Conservation (phyloP, 768 basidiomycete genomes). For the Hypholoma sublateritium region DNA sequence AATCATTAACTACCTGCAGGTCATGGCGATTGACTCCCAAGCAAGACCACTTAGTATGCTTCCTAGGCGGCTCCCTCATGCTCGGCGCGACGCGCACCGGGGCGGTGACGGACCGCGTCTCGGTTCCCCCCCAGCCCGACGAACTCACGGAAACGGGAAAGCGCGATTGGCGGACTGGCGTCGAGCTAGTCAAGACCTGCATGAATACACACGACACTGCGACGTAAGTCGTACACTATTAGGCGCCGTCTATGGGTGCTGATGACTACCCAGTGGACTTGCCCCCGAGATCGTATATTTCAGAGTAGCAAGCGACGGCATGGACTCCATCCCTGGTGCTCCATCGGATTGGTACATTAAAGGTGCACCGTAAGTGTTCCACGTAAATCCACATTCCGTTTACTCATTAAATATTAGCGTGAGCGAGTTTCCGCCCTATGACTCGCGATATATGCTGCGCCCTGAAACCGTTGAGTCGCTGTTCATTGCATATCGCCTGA, state of each 20-base stretch:
- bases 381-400: background rate
- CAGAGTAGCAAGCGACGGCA: conserved; percentile 57
- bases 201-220: conserved; percentile 82
- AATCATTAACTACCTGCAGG: conserved; percentile 30
- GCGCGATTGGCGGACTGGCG: conserved; percentile 82
- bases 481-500: conserved; percentile 88
- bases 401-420: conserved; percentile 19
- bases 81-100: conserved; percentile 80
- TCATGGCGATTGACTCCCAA: conserved; percentile 79
- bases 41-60: conserved; percentile 96
- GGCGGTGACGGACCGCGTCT: conserved; percentile 49
- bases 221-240: conserved; percentile 52
- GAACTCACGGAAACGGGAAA: conserved; percentile 61
- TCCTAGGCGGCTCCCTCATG: conserved; percentile 90
- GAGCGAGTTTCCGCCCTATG: conserved; percentile 56
- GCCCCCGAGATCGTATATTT: conserved; percentile 92
- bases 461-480: conserved; percentile 96
- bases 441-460: conserved; percentile 91
- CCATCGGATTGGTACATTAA: conserved; percentile 91
- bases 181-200: conserved; percentile 84
- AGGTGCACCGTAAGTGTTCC: conserved; percentile 52
- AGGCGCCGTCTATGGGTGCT: background rate
- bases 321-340: conserved; percentile 40
- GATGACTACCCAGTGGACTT: conserved; percentile 56
- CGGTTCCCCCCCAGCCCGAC: conserved; percentile 63